A percentile compares a stretch with the other conserved stretches of the same genome.
These are phyloP conservation scores for Ephemerocybe angulata DNA, from an alignment of 768 basidiomycete genomes.

Conservation along the genomic window DNA sequence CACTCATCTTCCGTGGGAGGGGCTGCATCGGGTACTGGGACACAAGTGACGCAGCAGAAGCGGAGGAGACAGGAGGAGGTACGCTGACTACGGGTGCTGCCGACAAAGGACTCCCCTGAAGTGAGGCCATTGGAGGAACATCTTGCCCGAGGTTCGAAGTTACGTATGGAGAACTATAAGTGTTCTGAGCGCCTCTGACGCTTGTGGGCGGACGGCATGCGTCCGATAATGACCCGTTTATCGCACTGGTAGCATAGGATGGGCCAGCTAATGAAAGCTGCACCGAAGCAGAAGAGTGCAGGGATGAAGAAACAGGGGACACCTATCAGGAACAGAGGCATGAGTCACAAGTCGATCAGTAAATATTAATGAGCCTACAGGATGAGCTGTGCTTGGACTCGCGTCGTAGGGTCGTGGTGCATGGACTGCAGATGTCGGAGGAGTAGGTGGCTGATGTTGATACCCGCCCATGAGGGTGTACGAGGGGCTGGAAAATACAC, in stretches of 20 bases:
- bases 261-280: background rate
- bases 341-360: background rate
- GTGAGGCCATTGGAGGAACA: slow-evolving; percentile 2
- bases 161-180: background rate
- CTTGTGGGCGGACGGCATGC: background rate
- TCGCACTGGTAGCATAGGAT: background rate
- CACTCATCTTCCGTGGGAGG: background rate
- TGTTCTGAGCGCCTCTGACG: background rate
- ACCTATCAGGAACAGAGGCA: background rate
- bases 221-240: background rate
- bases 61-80: background rate
- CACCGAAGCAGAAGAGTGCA: background rate
- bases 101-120: background rate
- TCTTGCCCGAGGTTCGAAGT: background rate
- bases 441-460: background rate
- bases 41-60: background rate
- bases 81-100: too few relatives aligned
- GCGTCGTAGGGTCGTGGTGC: background rate
- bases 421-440: background rate
- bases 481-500: background rate
- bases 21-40: background rate
- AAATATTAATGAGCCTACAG: background rate
- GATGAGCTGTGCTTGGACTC: background rate
- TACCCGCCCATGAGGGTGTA: background rate
- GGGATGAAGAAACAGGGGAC: background rate